Conservation (phyloP, 129 eudicot genomes). For the Flaveria ramosissima region DNA sequence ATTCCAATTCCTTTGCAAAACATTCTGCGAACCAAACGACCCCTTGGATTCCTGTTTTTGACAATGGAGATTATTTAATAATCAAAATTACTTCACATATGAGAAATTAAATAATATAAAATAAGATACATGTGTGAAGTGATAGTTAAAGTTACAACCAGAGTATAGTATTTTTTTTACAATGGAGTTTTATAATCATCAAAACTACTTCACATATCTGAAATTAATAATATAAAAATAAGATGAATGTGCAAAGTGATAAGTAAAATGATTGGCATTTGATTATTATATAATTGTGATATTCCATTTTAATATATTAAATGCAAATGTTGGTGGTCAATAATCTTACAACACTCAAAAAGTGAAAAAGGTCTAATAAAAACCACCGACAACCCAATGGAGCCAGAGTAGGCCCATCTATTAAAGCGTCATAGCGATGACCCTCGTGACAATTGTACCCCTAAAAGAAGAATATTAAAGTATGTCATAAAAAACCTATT, state of each 20-base stretch:
- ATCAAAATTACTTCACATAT: too few species aligned
- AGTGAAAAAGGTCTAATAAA: background rate
- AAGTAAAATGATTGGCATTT: background rate
- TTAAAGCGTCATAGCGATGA: constrained; percentile 4
- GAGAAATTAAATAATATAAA: too few species aligned
- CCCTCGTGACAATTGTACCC: background rate
- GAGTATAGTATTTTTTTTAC: too few species aligned
- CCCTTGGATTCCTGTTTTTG: too few species aligned
- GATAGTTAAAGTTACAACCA: too few species aligned
- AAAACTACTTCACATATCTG: background rate
- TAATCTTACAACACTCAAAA: background rate
- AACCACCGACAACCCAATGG: constrained; percentile 14
- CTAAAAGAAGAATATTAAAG: background rate
- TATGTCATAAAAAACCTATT: background rate
- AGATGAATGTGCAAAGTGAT: background rate
- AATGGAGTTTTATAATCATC: too few species aligned
- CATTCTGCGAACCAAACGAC: too few species aligned
- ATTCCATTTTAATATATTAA: background rate
- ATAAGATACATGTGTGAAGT: too few species aligned
- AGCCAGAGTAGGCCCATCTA: constrained; percentile 3
- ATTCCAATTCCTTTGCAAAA: too few species aligned
- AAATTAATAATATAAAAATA: background rate
- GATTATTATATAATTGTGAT: background rate
- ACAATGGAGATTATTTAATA: too few species aligned
- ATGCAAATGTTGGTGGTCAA: background rate